phyloP scores from a whole-genome alignment of 352 stramenopile species.

The Phytophthora uliginosa region DNA sequence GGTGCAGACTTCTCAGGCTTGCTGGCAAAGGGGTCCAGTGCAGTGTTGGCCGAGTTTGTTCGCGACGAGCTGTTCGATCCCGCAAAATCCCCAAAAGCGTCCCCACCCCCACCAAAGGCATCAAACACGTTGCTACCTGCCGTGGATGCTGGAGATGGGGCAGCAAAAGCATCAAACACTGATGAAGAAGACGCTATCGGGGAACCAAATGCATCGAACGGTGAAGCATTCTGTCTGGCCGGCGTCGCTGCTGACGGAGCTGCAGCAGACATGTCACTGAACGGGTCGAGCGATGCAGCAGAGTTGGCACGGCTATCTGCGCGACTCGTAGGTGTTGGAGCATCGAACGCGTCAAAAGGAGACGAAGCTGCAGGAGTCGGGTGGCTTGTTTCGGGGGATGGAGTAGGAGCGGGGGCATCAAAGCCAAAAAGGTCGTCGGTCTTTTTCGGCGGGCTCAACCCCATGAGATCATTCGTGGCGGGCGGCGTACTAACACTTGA shows the following conservation, averaged over 20 bases:
- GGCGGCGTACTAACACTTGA: conserved; percentile 31
- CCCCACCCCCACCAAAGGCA: conserved; percentile 44
- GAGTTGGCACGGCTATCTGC: conserved; percentile 25
- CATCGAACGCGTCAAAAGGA: conserved; percentile 53
- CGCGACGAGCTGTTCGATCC: conserved; percentile 35
- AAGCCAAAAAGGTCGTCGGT: conserved; percentile 67
- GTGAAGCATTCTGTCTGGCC: conserved; percentile 31
- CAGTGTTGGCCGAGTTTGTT: conserved; percentile 42
- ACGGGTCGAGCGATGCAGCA: conserved; percentile 46
- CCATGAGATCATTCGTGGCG: conserved; percentile 71
- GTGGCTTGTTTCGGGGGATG: conserved; percentile 26
- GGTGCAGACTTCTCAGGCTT: conserved; percentile 21
- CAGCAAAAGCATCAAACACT: conserved; percentile 51
- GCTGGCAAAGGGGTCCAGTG: conserved; percentile 42
- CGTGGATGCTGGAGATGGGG: conserved; percentile 27
- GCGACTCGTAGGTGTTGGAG: conserved; percentile 34
- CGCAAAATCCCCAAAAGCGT: conserved; percentile 46
- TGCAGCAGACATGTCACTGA: conserved; percentile 40
- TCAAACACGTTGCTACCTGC: conserved; percentile 42
- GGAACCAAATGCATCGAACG: conserved; percentile 56
- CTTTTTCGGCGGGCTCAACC: conserved; percentile 61
- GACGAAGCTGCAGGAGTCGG: conserved; percentile 33
- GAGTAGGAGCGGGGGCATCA: conserved; percentile 44
- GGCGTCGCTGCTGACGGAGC: conserved; percentile 11
- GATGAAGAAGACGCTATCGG: conserved; percentile 22